Evolutionary conservation across 176 grass and related monocot genomes (phyloP), one percentile per base, ranked within the genome.

Genomic region (Oryza brachyantha): DNA sequence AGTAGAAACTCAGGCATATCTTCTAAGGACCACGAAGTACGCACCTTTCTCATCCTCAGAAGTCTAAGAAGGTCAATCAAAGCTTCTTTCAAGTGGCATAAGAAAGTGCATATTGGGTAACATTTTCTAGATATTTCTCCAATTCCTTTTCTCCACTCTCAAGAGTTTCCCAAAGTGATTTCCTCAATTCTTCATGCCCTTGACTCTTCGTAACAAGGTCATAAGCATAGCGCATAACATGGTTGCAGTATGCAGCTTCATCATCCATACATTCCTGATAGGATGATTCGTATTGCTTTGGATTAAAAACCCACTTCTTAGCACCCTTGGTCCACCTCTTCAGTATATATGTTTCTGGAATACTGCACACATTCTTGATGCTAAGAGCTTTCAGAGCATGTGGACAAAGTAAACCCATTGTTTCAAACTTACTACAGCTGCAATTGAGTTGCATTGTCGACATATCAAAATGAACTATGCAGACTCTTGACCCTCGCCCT

Each of bases 281-380:
- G 32, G 80, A 84, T 61, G 84, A 73, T 81, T 86, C 92, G 79
- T 84, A 84, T 28, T 84, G 86, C 79, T 89, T 87, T 61, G 78
- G 86, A 61, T 79, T 92, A 63, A 89, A 89, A 85, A 79, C 76
- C 81, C 86, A 85, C 73, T 92, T 87, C 74, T 86, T 95, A 7
- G 93, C 93, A 87, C 83, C 86, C 77, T 91, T 95, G 2, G 89
- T 89, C 93, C 93, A 95, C 68, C 93, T 76, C 64, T 95, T 91
- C 58, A 95, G 73, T 80, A 95, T 90, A 82, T 92, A 92, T 10
- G 31, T 89, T 81, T 92, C 83, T 22, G 93, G 92, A 75, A 95
- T 87, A 81, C 86, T 86, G 60, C 79, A 72, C 50, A 63, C 65
- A 87, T 95, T 95, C 63, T 89, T 95, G 22, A 95, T 84, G 50